Evolutionary conservation across 129 eudicot genomes (phyloP).

Genomic region (Dittrichia graveolens): DNA sequence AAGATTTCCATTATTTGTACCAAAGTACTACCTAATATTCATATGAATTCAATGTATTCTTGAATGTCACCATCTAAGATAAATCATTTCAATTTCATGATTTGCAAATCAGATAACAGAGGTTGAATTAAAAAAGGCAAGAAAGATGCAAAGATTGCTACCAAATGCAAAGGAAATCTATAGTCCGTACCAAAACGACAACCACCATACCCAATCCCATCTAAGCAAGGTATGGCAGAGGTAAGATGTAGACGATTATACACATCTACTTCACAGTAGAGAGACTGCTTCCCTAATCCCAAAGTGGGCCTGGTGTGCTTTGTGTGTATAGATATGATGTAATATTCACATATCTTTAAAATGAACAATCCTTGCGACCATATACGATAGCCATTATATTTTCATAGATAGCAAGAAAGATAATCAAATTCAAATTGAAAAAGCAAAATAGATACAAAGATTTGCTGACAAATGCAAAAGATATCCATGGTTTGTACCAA

Average conservation of each 20-base stretch:
- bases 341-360: neutral
- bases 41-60: no score
- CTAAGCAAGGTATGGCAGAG: no score
- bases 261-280: no score
- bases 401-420: slow-evolving; percentile 8
- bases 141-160: neutral
- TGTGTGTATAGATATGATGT: neutral
- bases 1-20: no score
- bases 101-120: neutral
- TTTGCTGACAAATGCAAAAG: slow-evolving; percentile 17
- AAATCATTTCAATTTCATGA: neutral
- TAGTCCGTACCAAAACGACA: neutral
- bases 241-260: no score
- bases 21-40: no score
- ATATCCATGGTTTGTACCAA: neutral
- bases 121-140: neutral
- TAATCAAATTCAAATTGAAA: neutral
- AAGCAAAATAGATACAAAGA: neutral
- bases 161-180: neutral
- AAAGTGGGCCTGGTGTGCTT: neutral
- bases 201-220: no score
- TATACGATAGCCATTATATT: neutral
- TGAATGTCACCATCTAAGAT: neutral
- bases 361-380: neutral
- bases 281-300: no score